Conservation (phyloP, 371 early-diverging fungal species). For the Mortierella sp. region DNA sequence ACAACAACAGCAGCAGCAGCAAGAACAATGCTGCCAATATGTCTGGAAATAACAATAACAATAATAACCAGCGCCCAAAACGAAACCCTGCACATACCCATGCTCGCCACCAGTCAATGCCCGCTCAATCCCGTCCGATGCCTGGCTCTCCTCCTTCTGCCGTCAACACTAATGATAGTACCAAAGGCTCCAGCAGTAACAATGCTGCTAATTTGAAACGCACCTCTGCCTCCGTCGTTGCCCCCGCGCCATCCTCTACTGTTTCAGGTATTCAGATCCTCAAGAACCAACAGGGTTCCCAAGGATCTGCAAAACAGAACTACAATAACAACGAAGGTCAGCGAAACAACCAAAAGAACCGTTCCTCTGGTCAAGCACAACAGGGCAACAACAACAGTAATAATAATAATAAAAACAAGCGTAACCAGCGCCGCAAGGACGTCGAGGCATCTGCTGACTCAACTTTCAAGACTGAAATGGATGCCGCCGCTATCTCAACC, state of each 20-base stretch:
- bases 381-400: constrained; percentile 9
- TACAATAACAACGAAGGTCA: constrained; percentile 5
- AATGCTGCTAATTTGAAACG: constrained; percentile 22
- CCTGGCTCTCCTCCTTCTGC: constrained; percentile 3
- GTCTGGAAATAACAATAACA: constrained; percentile 4
- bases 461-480: constrained; percentile 2
- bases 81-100: constrained; percentile 23
- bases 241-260: constrained; percentile 10
- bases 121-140: constrained; percentile 23
- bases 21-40: neutral
- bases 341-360: neutral
- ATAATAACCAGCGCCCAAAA: constrained; percentile 6
- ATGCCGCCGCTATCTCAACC: constrained; percentile 3
- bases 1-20: constrained; percentile 6
- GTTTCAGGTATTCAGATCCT: constrained; percentile 18
- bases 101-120: constrained; percentile 41
- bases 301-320: constrained; percentile 11
- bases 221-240: constrained; percentile 20
- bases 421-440: constrained; percentile 44
- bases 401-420: constrained; percentile 12
- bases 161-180: neutral
- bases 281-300: constrained; percentile 6
- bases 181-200: constrained; percentile 6
- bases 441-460: constrained; percentile 10
- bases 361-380: constrained; percentile 3